Conservation (phyloP, 305 asterid species). For the Euphrasia arctica region DNA sequence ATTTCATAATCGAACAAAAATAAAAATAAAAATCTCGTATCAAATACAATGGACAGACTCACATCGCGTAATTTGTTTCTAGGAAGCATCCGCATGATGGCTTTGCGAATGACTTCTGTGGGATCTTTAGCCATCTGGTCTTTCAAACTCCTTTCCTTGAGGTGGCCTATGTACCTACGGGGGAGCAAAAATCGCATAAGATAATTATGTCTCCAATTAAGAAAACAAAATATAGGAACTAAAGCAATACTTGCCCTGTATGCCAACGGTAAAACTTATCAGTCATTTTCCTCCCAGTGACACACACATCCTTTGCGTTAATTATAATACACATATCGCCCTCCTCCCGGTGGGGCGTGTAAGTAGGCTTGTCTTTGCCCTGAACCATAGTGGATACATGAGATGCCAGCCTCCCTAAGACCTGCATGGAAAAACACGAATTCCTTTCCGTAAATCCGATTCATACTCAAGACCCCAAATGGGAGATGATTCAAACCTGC, state of each 20-base stretch:
- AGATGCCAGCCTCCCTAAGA: conserved; percentile 89
- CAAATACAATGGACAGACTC: conserved; percentile 33
- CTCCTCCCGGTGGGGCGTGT: conserved; percentile 66
- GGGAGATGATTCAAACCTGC: conserved; percentile 49
- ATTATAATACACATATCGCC: conserved; percentile 90
- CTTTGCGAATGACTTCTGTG: conserved; percentile 94
- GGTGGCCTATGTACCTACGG: conserved; percentile 78
- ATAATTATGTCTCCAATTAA: neutral
- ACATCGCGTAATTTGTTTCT: conserved; percentile 93
- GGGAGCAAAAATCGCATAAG: conserved; percentile 1
- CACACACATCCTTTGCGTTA: conserved; percentile 80
- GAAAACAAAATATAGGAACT: neutral
- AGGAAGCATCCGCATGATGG: conserved; percentile 96
- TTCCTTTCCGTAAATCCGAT: neutral
- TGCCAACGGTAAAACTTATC: conserved; percentile 92
- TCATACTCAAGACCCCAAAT: neutral
- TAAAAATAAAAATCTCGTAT: conserved; percentile 7
- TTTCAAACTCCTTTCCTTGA: conserved; percentile 89
- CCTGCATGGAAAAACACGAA: conserved; percentile 35
- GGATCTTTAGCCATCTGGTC: conserved; percentile 98
- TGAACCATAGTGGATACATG: conserved; percentile 86
- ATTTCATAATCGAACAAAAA: neutral
- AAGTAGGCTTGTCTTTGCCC: conserved; percentile 95
- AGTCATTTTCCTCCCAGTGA: conserved; percentile 89
- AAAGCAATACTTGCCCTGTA: conserved; percentile 58